Evolutionary conservation across 23 red algal genomes (phyloP).

Genomic region (Gracilaria gracilis): DNA sequence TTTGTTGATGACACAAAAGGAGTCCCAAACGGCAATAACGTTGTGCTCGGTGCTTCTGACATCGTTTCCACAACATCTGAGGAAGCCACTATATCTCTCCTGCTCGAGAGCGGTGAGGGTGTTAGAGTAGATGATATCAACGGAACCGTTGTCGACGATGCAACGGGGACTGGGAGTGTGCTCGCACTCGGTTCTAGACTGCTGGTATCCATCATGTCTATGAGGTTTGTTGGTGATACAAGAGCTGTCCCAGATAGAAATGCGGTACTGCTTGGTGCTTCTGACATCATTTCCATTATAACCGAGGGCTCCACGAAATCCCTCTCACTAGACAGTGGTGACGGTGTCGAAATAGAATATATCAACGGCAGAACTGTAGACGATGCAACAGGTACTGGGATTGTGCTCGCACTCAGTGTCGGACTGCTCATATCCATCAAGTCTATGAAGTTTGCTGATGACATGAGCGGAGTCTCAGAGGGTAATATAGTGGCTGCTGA

Average conservation of each 20-base stretch:
- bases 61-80: background rate
- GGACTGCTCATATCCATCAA: background rate
- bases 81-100: background rate
- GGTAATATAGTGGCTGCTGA: too few species aligned
- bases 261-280: background rate
- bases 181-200: background rate
- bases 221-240: background rate
- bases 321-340: too few species aligned
- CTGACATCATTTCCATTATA: background rate
- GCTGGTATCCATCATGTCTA: background rate
- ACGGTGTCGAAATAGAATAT: background rate
- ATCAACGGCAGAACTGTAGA: constrained; percentile 20
- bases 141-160: too few species aligned
- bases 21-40: too few species aligned
- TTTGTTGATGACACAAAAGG: too few species aligned
- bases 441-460: background rate
- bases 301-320: background rate
- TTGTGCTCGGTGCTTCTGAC: too few species aligned
- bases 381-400: constrained; percentile 5
- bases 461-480: too few species aligned
- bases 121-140: too few species aligned
- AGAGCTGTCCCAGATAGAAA: background rate
- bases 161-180: too few species aligned
- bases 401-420: background rate
- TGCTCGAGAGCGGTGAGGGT: background rate